A percentile compares a stretch with the other conserved stretches of the same genome.
Evolutionary conservation across 2,329 filamentous ascomycete genomes (phyloP).

Genomic region (Septoria linicola): DNA sequence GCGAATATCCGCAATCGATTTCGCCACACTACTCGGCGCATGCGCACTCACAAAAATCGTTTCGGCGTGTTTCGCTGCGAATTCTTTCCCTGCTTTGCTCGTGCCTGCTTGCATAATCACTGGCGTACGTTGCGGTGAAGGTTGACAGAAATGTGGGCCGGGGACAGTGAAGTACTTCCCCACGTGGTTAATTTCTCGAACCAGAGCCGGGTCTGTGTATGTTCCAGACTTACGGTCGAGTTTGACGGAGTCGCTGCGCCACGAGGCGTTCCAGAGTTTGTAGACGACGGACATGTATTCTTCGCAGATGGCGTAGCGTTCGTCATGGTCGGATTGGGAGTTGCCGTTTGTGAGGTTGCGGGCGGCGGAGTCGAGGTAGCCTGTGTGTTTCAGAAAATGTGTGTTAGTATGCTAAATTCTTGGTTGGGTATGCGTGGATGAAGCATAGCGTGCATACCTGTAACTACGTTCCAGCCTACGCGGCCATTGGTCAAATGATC

Average conservation of each 20-base stretch:
- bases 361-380: conserved; percentile 66
- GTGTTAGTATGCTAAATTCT: no score
- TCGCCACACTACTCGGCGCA: conserved; percentile 60
- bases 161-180: conserved; percentile 65
- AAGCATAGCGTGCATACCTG: conserved; percentile 31
- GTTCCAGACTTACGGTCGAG: conserved; percentile 58
- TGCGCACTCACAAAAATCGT: conserved; percentile 69
- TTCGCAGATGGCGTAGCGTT: conserved; percentile 62
- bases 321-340: conserved; percentile 63
- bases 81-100: conserved; percentile 63
- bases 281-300: conserved; percentile 62
- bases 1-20: conserved; percentile 63
- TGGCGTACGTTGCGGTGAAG: conserved; percentile 66
- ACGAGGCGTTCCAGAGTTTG: conserved; percentile 66
- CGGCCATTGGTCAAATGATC: conserved; percentile 62
- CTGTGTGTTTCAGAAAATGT: conserved; percentile 26
- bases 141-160: conserved; percentile 65
- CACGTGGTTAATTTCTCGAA: conserved; percentile 65
- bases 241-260: conserved; percentile 65
- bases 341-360: conserved; percentile 58
- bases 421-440: no score
- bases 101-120: conserved; percentile 70
- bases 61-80: conserved; percentile 69
- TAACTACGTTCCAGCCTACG: conserved; percentile 55
- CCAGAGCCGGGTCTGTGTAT: conserved; percentile 59